These are phyloP conservation scores for Coemansia sp. DNA, from an alignment of 192 early-diverging fungal genomes.

Conservation along the genomic window DNA sequence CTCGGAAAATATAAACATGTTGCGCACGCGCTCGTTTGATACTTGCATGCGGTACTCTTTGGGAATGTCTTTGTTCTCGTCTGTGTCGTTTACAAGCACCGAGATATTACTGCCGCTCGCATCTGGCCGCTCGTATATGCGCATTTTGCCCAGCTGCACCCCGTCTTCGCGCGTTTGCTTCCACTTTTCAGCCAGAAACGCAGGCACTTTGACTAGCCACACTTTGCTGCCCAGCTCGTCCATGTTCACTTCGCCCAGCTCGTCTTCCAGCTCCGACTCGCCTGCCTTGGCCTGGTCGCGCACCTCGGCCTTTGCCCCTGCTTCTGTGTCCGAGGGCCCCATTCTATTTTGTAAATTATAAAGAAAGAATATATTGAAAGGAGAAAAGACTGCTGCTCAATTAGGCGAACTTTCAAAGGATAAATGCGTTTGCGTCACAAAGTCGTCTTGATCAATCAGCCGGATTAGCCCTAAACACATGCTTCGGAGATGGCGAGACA, in stretches of 20 bases:
- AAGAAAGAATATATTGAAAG: not conserved
- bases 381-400: too few species aligned
- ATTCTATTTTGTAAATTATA: not conserved
- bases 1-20: constrained; percentile 80
- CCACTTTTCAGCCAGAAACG: constrained; percentile 88
- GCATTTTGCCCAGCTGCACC: constrained; percentile 74
- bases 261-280: constrained; percentile 54
- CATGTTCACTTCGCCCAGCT: constrained; percentile 72
- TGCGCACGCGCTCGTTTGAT: constrained; percentile 64
- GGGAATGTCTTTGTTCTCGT: constrained; percentile 65
- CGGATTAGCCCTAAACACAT: too few species aligned
- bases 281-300: not conserved
- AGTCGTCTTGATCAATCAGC: too few species aligned
- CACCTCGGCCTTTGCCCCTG: not conserved
- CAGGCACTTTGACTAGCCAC: constrained; percentile 94
- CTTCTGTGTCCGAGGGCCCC: not conserved
- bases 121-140: constrained; percentile 67
- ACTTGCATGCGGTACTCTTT: constrained; percentile 83
- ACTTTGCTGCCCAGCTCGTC: constrained; percentile 69
- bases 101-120: constrained; percentile 58
- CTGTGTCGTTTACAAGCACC: constrained; percentile 67
- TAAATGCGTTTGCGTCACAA: too few species aligned
- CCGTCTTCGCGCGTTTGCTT: constrained; percentile 61
- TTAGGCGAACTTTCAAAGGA: too few species aligned
- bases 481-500: too few species aligned